Conservation (phyloP, 2,329 filamentous ascomycete genomes). For the Colletotrichum acutatum region DNA sequence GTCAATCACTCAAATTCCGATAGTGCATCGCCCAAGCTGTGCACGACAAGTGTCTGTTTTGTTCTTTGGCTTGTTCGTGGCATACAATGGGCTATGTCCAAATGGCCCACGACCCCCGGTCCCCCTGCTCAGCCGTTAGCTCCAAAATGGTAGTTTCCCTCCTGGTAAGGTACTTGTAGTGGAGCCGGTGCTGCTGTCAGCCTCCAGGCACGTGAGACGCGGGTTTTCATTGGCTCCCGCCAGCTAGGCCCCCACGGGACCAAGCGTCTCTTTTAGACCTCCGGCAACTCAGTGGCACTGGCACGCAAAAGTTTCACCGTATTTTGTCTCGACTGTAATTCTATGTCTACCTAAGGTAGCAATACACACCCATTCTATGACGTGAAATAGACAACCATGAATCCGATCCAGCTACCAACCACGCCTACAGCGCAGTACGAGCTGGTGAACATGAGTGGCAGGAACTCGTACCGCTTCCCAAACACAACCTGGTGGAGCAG, state of each 20-base stretch:
- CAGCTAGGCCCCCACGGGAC: constrained; percentile 24
- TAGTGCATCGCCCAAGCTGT: constrained; percentile 16
- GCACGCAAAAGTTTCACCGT: constrained; percentile 22
- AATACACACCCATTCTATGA: constrained; percentile 48
- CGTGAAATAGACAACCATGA: constrained; percentile 89
- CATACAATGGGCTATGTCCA: constrained; percentile 35
- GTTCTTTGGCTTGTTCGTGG: constrained; percentile 24
- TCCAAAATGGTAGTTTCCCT: constrained; percentile 33
- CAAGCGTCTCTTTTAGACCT: constrained; percentile 31
- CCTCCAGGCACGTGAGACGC: constrained; percentile 32
- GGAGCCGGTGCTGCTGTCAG: constrained; percentile 34
- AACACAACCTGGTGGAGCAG: constrained; percentile 86
- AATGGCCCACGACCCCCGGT: constrained; percentile 34
- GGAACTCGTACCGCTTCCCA: constrained; percentile 84
- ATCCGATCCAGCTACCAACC: constrained; percentile 93
- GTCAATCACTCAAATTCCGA: background rate
- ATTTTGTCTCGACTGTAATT: background rate
- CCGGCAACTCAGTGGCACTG: constrained; percentile 23
- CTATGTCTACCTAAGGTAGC: background rate
- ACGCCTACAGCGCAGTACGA: constrained; percentile 95
- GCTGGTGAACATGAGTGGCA: constrained; percentile 97
- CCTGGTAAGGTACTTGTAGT: constrained; percentile 12
- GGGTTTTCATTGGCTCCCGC: constrained; percentile 22
- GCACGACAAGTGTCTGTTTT: constrained; percentile 16
- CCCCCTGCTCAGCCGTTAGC: constrained; percentile 36